Percentiles rank a stretch among this genome's conserved stretches.
Evolutionary conservation across 306 rosid species (phyloP).

Genomic region (Psophocarpus tetragonolobus): DNA sequence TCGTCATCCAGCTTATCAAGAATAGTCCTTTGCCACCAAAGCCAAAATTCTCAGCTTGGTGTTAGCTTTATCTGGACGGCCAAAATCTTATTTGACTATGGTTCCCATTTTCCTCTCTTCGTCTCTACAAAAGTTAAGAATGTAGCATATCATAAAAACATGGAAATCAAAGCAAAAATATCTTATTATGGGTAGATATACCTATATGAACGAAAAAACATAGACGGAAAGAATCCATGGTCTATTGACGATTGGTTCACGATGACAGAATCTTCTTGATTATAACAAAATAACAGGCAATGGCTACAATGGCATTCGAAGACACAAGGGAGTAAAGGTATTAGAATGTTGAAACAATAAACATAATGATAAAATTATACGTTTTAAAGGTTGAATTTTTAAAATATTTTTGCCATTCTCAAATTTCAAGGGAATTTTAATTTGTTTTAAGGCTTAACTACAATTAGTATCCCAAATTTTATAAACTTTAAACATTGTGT

Average conservation of each 20-base stretch:
- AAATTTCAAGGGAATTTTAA: no score
- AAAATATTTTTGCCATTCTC: no score
- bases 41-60: conserved; percentile 69
- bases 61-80: conserved; percentile 92
- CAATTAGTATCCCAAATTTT: no score
- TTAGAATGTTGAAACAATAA: conserved; percentile 12
- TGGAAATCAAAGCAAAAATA: background rate
- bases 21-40: background rate
- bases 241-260: conserved; percentile 97
- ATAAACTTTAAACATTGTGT: no score
- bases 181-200: conserved; percentile 9
- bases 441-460: no score
- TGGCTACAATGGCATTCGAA: conserved; percentile 98
- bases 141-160: conserved; percentile 13
- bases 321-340: background rate
- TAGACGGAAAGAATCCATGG: conserved; percentile 95
- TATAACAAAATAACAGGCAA: conserved; percentile 92
- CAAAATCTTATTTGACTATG: conserved; percentile 96
- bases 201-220: conserved; percentile 97
- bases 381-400: no score
- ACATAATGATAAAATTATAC: conserved; percentile 8
- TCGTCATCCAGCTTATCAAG: conserved; percentile 92
- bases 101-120: conserved; percentile 99
- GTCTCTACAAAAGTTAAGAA: conserved; percentile 54
- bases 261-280: conserved; percentile 98